Percentiles rank a stretch among this genome's conserved stretches.
These are phyloP conservation scores for Phytophthora tubulina DNA, from an alignment of 352 stramenopile species.

Conservation along the genomic window DNA sequence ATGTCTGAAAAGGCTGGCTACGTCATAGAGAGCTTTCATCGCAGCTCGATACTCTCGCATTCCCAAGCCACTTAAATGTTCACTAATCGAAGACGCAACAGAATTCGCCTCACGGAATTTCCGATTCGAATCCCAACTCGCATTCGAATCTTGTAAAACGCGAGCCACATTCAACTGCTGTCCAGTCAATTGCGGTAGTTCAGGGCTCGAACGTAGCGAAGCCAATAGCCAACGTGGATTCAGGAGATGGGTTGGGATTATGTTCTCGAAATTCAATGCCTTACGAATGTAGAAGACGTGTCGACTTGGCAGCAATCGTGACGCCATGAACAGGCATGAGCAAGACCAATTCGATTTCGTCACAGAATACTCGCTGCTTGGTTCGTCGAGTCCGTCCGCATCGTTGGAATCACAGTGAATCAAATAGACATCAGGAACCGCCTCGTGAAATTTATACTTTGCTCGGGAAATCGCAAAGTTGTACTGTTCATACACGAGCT, in stretches of 20 bases:
- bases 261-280: constrained; percentile 10
- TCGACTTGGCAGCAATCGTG: no score
- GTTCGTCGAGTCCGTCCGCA: no score
- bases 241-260: constrained; percentile 26
- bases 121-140: constrained; percentile 16
- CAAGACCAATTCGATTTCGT: no score
- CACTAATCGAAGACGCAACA: constrained; percentile 15
- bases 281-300: neutral
- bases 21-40: neutral
- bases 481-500: no score
- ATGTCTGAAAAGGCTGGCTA: constrained; percentile 21
- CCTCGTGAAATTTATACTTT: no score
- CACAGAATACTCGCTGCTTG: no score
- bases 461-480: no score
- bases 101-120: constrained; percentile 26
- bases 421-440: no score
- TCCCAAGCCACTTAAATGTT: constrained; percentile 21
- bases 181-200: neutral
- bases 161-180: neutral
- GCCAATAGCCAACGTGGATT: constrained; percentile 22
- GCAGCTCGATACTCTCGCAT: constrained; percentile 20
- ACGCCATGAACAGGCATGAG: no score
- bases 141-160: neutral
- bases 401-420: no score
- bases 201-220: constrained; percentile 2